These are phyloP conservation scores for Leucocoprinus leucothites DNA, from an alignment of 768 basidiomycete species.

Conservation along the genomic window DNA sequence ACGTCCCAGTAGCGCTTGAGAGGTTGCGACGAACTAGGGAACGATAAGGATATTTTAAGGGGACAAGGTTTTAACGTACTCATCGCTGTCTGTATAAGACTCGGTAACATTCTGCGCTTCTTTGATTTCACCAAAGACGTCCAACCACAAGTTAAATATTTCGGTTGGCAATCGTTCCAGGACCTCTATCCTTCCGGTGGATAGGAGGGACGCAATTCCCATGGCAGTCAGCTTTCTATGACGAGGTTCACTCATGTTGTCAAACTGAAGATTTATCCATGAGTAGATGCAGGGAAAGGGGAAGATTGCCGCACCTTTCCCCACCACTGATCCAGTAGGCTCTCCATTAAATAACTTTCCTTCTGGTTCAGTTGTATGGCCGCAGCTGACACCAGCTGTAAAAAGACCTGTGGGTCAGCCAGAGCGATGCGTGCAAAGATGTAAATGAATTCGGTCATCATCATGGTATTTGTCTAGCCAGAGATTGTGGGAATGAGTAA, in stretches of 20 bases:
- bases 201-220: conserved; percentile 73
- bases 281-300: conserved; percentile 3
- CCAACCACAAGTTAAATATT: conserved; percentile 84
- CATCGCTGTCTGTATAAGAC: neutral
- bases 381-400: conserved; percentile 65
- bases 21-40: conserved; percentile 32
- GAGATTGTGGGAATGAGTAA: conserved; percentile 1
- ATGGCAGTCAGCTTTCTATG: conserved; percentile 83
- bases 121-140: conserved; percentile 84
- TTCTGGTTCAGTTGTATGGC: conserved; percentile 42
- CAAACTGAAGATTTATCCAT: conserved; percentile 56
- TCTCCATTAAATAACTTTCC: conserved; percentile 59
- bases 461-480: conserved; percentile 32
- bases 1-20: conserved; percentile 72
- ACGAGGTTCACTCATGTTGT: conserved; percentile 84
- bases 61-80: neutral
- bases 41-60: neutral
- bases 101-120: conserved; percentile 48
- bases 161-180: conserved; percentile 70
- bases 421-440: conserved; percentile 73
- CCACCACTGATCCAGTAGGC: conserved; percentile 79
- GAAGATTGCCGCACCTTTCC: conserved; percentile 48
- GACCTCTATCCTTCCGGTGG: conserved; percentile 71
- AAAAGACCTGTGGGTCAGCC: conserved; percentile 62
- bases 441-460: conserved; percentile 69